Conservation (phyloP, 2,329 filamentous ascomycete genomes). For the Penicillium sp. region DNA sequence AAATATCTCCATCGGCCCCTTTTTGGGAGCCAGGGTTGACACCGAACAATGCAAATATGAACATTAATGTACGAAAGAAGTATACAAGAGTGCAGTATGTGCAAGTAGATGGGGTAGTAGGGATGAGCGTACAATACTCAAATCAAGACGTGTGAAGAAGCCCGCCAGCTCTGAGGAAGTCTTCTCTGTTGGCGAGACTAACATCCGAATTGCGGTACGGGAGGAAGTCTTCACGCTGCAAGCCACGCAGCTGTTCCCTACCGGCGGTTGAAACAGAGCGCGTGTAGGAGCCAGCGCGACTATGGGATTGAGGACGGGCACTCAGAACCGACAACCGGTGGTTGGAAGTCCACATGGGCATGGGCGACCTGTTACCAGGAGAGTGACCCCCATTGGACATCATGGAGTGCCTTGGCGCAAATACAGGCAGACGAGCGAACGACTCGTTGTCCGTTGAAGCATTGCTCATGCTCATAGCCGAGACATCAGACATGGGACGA, state of each 20-base stretch:
- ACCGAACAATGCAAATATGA: constrained; percentile 8
- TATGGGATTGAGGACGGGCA: constrained; percentile 6
- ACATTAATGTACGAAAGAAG: neutral
- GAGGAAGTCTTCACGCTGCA: constrained; percentile 35
- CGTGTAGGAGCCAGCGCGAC: constrained; percentile 18
- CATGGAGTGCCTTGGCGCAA: constrained; percentile 30
- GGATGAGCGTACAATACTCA: neutral
- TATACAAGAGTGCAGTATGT: constrained; percentile 8
- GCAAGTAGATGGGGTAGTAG: neutral
- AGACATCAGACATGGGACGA: constrained; percentile 28
- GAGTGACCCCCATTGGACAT: constrained; percentile 9
- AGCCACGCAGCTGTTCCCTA: constrained; percentile 33
- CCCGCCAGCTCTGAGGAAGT: constrained; percentile 32
- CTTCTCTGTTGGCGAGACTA: constrained; percentile 36
- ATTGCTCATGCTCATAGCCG: constrained; percentile 31
- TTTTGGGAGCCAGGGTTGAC: neutral
- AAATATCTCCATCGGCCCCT: neutral
- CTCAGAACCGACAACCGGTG: constrained; percentile 17
- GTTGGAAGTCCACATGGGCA: constrained; percentile 16
- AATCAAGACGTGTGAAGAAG: constrained; percentile 3
- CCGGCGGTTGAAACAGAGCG: constrained; percentile 30
- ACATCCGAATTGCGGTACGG: constrained; percentile 42
- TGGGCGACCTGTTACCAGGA: constrained; percentile 13
- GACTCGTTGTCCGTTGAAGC: constrained; percentile 33
- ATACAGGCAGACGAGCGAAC: constrained; percentile 34